Conservation (phyloP, 345 rosid genomes). For the Sapria himalayana region DNA sequence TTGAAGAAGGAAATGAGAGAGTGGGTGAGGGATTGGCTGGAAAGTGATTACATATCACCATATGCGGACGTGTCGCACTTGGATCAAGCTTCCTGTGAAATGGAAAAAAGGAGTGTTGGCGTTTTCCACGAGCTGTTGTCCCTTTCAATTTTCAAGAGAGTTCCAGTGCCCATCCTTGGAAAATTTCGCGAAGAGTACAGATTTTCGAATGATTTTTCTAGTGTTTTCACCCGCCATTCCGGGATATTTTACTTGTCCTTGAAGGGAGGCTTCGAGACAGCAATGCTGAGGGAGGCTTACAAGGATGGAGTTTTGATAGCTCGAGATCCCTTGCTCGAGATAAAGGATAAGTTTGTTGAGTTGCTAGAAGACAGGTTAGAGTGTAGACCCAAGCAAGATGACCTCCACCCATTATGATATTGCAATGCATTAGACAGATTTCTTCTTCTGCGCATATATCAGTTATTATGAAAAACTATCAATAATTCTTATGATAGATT, state of each 20-base stretch:
- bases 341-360: constrained; percentile 48
- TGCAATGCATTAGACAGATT: no score
- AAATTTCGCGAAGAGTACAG: constrained; percentile 56
- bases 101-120: constrained; percentile 84
- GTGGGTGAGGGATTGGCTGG: constrained; percentile 82
- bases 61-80: constrained; percentile 45
- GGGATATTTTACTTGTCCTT: constrained; percentile 73
- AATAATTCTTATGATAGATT: no score
- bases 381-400: constrained; percentile 33
- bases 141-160: constrained; percentile 54
- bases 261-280: constrained; percentile 76
- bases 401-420: no score
- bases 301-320: constrained; percentile 31
- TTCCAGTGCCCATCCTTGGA: constrained; percentile 69
- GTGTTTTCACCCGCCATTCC: constrained; percentile 65
- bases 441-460: no score
- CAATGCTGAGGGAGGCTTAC: constrained; percentile 61
- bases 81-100: constrained; percentile 48
- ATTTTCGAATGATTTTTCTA: constrained; percentile 60
- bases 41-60: constrained; percentile 61
- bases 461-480: no score
- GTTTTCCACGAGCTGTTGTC: constrained; percentile 68
- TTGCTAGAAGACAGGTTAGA: constrained; percentile 51
- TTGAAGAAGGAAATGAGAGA: constrained; percentile 84
- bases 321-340: constrained; percentile 44